phyloP scores from a whole-genome alignment of 2,329 filamentous ascomycete species.

The Fusarium abutilonis region DNA sequence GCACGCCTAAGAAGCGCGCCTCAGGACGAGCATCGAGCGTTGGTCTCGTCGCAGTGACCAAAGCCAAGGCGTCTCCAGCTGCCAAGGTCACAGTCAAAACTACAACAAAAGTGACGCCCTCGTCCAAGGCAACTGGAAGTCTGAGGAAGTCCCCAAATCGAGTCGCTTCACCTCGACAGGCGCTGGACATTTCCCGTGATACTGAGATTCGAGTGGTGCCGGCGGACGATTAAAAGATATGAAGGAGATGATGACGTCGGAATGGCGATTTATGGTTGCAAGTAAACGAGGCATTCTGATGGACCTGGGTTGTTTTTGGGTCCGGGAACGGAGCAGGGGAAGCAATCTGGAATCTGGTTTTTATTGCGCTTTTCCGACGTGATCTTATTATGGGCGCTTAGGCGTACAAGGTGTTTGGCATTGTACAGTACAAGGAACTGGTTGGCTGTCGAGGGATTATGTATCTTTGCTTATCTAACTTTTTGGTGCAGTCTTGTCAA shows the following conservation, averaged over 20 bases:
- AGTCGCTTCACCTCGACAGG: conserved; percentile 33
- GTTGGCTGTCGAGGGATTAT: conserved; percentile 13
- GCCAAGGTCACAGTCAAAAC: conserved; percentile 30
- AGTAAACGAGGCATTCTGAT: conserved; percentile 34
- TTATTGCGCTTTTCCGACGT: conserved; percentile 10
- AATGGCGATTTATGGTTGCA: conserved; percentile 14
- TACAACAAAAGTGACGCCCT: conserved; percentile 18
- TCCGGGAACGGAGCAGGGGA: conserved; percentile 14
- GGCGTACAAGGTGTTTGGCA: conserved; percentile 35
- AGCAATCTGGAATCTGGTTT: conserved; percentile 7
- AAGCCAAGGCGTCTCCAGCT: conserved; percentile 23
- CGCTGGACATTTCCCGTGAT: conserved; percentile 34
- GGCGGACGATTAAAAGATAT: conserved; percentile 22
- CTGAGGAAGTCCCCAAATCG: conserved; percentile 20
- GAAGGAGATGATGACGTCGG: conserved; percentile 17
- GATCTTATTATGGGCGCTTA: conserved; percentile 21
- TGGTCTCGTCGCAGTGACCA: conserved; percentile 30
- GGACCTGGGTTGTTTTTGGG: conserved; percentile 16
- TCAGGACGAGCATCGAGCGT: conserved; percentile 36
- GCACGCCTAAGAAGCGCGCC: conserved; percentile 41
- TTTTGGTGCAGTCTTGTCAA: conserved; percentile 26
- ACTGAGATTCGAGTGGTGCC: conserved; percentile 39
- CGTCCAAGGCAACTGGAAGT: conserved; percentile 19
- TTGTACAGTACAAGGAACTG: conserved; percentile 33
- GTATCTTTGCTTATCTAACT: conserved; percentile 30